Conservation (phyloP, 257 asterid genomes). For the Solanum ossicruentum region DNA sequence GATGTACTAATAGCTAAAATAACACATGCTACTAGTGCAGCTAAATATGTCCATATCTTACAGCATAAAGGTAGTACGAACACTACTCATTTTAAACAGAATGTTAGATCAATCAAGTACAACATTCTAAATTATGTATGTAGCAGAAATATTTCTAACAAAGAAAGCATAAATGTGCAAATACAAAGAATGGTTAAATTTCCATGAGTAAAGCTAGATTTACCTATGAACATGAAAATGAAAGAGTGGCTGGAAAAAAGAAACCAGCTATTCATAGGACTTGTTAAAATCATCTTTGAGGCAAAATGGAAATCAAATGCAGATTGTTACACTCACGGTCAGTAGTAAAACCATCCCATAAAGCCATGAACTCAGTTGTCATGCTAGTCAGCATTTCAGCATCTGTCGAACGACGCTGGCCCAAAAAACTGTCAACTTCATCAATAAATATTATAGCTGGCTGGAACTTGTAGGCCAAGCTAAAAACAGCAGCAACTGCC, state of each 20-base stretch:
- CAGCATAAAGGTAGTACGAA: not conserved
- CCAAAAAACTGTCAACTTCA: constrained; percentile 95
- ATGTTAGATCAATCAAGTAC: not conserved
- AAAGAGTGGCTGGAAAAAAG: not conserved
- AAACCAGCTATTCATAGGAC: not conserved
- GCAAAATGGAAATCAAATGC: not conserved
- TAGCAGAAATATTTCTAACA: not conserved
- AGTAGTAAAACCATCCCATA: constrained; percentile 99
- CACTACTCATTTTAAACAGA: not conserved
- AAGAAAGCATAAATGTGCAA: not conserved
- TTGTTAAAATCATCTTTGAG: not conserved
- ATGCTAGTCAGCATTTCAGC: constrained; percentile 78
- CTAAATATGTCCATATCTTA: not conserved
- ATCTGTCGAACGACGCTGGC: constrained; percentile 73
- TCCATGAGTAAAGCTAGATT: not conserved
- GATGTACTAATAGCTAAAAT: not conserved
- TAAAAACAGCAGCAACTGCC: constrained; percentile 93
- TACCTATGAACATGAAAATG: not conserved
- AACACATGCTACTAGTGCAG: not conserved
- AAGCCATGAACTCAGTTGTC: constrained; percentile 97
- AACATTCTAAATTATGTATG: not conserved
- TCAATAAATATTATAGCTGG: constrained; percentile 94
- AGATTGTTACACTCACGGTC: constrained; percentile 44
- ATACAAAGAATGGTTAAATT: not conserved
- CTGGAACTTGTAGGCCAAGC: constrained; percentile 86